Conservation (phyloP, 345 rosid species). For the Reutealis trisperma region DNA sequence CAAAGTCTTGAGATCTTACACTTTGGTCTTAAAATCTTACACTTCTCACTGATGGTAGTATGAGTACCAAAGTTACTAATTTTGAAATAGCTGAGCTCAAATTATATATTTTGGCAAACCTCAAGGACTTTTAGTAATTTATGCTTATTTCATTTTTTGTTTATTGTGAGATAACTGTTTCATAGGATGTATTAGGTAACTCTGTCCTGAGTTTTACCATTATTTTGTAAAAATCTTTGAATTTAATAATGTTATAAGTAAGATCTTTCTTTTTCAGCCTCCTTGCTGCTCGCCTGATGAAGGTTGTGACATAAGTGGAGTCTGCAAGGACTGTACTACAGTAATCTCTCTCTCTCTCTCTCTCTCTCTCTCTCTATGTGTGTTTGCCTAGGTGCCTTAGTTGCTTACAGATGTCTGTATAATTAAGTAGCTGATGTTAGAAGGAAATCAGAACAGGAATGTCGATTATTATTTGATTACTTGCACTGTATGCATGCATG, state of each 20-base stretch:
- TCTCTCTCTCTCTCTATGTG: background rate
- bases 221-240: background rate
- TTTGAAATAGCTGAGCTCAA: too few relatives aligned
- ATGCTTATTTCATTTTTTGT: background rate
- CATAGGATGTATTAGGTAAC: background rate
- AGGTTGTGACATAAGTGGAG: constrained; percentile 66
- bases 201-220: background rate
- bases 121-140: background rate
- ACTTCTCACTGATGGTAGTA: too few relatives aligned
- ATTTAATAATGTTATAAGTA: background rate
- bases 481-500: background rate
- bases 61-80: too few relatives aligned
- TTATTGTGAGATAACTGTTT: background rate
- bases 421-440: background rate
- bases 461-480: background rate
- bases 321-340: constrained; percentile 96
- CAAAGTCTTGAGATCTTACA: too few relatives aligned
- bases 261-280: constrained; percentile 47
- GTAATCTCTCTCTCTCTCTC: constrained; percentile 42
- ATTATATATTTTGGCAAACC: background rate
- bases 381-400: background rate
- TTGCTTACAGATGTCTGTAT: background rate
- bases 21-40: too few relatives aligned
- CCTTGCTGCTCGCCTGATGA: constrained; percentile 86
- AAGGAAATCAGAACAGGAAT: background rate